Evolutionary conservation across 2,329 filamentous ascomycete species (phyloP).

Genomic region (Xylaria multiplex): DNA sequence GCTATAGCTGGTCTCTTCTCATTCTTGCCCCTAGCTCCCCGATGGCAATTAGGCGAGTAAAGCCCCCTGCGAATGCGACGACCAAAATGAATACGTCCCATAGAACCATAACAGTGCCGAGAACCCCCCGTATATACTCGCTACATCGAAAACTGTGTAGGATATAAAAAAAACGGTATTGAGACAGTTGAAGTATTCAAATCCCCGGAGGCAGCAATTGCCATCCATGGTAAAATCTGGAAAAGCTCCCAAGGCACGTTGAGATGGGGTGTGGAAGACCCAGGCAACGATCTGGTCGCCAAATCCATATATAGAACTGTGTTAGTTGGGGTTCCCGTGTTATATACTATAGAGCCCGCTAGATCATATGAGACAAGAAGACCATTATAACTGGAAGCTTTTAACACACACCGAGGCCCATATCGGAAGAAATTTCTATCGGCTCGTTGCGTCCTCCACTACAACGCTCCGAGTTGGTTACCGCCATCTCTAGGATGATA

Average conservation of each 20-base stretch:
- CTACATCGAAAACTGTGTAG: slow-evolving; percentile 48
- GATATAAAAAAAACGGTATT: slow-evolving; percentile 47
- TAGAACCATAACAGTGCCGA: slow-evolving; percentile 50
- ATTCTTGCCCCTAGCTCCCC: slow-evolving; percentile 42
- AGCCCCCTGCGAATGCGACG: slow-evolving; percentile 47
- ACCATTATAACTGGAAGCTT: too few relatives aligned
- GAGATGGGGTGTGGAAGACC: too few relatives aligned
- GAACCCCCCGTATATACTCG: slow-evolving; percentile 50
- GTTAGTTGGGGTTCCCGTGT: not conserved
- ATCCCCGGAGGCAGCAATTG: too few relatives aligned
- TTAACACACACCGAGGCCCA: slow-evolving; percentile 31
- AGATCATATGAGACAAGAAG: too few relatives aligned
- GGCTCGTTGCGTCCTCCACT: slow-evolving; percentile 44
- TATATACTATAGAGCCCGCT: too few relatives aligned
- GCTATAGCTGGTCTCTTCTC: slow-evolving; percentile 48
- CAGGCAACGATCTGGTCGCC: too few relatives aligned
- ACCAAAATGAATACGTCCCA: slow-evolving; percentile 49
- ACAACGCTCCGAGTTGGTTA: too few relatives aligned
- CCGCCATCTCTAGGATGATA: too few relatives aligned
- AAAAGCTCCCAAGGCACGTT: too few relatives aligned
- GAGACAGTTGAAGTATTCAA: slow-evolving; percentile 48
- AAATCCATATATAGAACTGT: not conserved
- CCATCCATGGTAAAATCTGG: too few relatives aligned
- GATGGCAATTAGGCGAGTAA: slow-evolving; percentile 44
- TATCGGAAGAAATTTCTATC: slow-evolving; percentile 49